Evolutionary conservation across 2,329 filamentous ascomycete species (phyloP).

Genomic region (Hymenoscyphus scutula): DNA sequence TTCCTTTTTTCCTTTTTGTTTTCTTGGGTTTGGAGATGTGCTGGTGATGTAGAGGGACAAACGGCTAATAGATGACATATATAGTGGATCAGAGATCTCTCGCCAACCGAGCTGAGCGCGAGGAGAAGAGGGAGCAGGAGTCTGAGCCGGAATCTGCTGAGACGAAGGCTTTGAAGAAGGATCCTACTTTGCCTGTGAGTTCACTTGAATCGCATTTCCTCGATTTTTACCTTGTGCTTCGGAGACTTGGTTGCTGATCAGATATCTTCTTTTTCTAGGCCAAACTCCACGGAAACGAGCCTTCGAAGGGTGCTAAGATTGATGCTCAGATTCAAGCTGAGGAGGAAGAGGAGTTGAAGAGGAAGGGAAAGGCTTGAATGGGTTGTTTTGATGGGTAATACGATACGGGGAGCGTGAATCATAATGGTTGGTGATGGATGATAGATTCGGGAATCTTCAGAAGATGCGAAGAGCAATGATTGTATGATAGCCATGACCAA

Average conservation of each 20-base stretch:
- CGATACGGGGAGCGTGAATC: not conserved
- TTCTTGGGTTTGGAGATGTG: not conserved
- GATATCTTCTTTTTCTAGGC: conserved; percentile 45
- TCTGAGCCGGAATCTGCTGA: conserved; percentile 41
- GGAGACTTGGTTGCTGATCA: too few species aligned
- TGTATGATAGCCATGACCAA: not conserved
- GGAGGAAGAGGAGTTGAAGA: conserved; percentile 63
- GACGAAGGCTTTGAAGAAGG: conserved; percentile 37
- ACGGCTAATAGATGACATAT: not conserved
- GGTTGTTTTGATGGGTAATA: not conserved
- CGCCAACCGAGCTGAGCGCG: conserved; percentile 66
- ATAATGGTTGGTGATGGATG: not conserved
- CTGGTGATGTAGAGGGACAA: too few species aligned
- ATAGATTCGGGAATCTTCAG: not conserved
- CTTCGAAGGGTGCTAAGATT: conserved; percentile 68
- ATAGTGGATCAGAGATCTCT: conserved; percentile 70
- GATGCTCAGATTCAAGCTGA: conserved; percentile 67
- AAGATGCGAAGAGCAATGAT: not conserved
- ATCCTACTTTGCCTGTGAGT: conserved; percentile 58
- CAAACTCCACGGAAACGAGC: conserved; percentile 68
- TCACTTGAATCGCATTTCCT: conserved; percentile 13
- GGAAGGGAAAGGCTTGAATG: conserved; percentile 48
- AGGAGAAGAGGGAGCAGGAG: conserved; percentile 51
- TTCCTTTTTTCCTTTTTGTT: not conserved
- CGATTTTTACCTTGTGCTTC: too few species aligned